Conservation (phyloP, 352 stramenopile genomes). For the Globisporangium okanoganense region DNA sequence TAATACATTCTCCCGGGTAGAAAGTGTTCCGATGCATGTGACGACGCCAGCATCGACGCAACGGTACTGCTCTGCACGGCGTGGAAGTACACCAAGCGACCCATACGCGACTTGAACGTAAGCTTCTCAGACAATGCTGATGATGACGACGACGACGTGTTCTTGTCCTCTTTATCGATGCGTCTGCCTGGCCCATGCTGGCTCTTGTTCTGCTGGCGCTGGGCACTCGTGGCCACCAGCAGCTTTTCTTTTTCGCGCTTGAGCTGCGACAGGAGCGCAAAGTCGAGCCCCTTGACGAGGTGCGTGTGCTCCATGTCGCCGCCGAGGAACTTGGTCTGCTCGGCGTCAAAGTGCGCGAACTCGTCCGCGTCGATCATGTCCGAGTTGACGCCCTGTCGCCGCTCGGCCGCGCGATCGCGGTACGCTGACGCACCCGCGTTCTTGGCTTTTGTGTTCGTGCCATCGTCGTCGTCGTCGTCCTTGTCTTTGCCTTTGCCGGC, state of each 20-base stretch:
- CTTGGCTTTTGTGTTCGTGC: neutral
- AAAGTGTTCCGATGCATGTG: slow-evolving; percentile 59
- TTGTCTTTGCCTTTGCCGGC: slow-evolving; percentile 20
- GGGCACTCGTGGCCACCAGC: slow-evolving; percentile 20
- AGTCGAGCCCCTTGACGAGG: slow-evolving; percentile 88
- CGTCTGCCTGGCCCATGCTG: neutral
- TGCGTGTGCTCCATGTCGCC: slow-evolving; percentile 85
- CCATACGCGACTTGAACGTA: slow-evolving; percentile 58
- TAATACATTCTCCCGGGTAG: slow-evolving; percentile 74
- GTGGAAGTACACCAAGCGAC: slow-evolving; percentile 62
- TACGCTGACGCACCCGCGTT: slow-evolving; percentile 22
- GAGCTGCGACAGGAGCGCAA: slow-evolving; percentile 80
- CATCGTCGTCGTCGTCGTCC: slow-evolving; percentile 4
- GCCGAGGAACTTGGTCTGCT: slow-evolving; percentile 82
- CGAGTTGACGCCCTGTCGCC: slow-evolving; percentile 27
- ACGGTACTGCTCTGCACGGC: slow-evolving; percentile 38
- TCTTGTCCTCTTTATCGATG: neutral
- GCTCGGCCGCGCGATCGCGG: slow-evolving; percentile 66
- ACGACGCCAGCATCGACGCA: neutral
- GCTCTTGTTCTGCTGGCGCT: slow-evolving; percentile 14
- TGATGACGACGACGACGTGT: neutral
- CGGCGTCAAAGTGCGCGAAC: slow-evolving; percentile 48
- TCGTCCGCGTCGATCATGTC: slow-evolving; percentile 52
- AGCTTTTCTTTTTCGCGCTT: slow-evolving; percentile 75
- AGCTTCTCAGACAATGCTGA: slow-evolving; percentile 21